phyloP scores from a whole-genome alignment of 306 rosid genomes.

The Fagus sylvatica region DNA sequence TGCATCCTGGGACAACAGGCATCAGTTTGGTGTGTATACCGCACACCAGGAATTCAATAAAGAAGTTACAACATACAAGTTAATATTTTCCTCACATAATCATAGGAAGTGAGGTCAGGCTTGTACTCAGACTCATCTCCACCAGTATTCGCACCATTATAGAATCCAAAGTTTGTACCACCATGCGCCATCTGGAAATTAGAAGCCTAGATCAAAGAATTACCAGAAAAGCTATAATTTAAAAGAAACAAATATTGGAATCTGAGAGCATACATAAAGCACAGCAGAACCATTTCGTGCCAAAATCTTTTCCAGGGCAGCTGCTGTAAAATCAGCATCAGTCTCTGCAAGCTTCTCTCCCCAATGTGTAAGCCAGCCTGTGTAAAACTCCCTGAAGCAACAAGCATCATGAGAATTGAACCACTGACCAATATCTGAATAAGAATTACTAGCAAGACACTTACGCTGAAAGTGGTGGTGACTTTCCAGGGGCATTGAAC shows the following conservation, averaged over 20 bases:
- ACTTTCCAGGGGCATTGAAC: constrained; percentile 87
- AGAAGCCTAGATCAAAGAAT: constrained; percentile 25
- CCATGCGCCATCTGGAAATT: constrained; percentile 88
- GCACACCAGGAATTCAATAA: constrained; percentile 11
- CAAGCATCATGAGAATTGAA: constrained; percentile 34
- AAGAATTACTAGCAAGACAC: constrained; percentile 37
- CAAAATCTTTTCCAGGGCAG: constrained; percentile 69
- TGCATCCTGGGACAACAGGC: constrained; percentile 71
- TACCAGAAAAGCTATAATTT: constrained; percentile 16
- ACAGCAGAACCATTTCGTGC: constrained; percentile 80
- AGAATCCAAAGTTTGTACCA: constrained; percentile 94
- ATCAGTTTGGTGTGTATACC: constrained; percentile 16
- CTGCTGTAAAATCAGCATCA: constrained; percentile 71
- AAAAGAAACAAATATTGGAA: constrained; percentile 15
- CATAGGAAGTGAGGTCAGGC: constrained; percentile 92
- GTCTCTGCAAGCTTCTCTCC: constrained; percentile 76
- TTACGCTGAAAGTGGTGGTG: constrained; percentile 91
- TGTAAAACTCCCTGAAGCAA: constrained; percentile 84
- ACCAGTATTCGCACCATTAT: constrained; percentile 77
- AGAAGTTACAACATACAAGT: constrained; percentile 13
- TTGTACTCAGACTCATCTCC: constrained; percentile 59
- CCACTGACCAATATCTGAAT: constrained; percentile 18
- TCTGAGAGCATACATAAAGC: constrained; percentile 62
- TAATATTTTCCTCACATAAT: constrained; percentile 63
- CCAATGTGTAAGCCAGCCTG: constrained; percentile 99